Percentiles rank a stretch among this genome's conserved stretches.
phyloP scores from a whole-genome alignment of 1,139 yeast genomes.

The Pichia sp. region DNA sequence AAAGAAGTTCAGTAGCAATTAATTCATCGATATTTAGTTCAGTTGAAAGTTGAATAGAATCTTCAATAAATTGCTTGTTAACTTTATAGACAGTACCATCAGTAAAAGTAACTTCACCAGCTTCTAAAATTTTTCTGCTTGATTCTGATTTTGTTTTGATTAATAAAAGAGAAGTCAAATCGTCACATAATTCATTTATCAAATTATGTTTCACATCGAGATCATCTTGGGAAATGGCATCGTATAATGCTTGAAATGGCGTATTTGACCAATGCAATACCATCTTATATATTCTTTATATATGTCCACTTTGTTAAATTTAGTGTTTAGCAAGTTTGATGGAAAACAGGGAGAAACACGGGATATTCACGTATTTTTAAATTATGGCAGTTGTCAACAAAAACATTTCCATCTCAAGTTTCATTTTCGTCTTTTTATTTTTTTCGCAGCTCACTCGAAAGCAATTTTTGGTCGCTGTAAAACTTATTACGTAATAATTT shows the following conservation, averaged over 20 bases:
- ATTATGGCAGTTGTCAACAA: no score
- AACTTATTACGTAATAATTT: no score
- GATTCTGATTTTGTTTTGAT: constrained; percentile 48
- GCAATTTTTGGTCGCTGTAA: no score
- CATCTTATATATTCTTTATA: not conserved
- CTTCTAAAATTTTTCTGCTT: constrained; percentile 50
- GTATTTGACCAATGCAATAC: constrained; percentile 31
- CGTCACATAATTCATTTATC: constrained; percentile 34
- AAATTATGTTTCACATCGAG: constrained; percentile 26
- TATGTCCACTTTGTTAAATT: no score
- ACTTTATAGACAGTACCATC: constrained; percentile 44
- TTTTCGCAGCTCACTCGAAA: no score
- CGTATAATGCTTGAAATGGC: constrained; percentile 30
- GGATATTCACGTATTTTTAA: no score
- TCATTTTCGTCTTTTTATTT: no score
- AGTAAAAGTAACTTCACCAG: constrained; percentile 45
- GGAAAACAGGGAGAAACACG: no score
- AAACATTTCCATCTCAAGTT: no score
- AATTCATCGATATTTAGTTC: constrained; percentile 67
- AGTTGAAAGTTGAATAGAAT: constrained; percentile 49
- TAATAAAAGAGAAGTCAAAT: constrained; percentile 43
- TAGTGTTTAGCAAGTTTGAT: no score
- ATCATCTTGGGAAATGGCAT: constrained; percentile 30
- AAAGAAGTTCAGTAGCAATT: constrained; percentile 54
- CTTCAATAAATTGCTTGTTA: constrained; percentile 47